Evolutionary conservation across 306 rosid genomes (phyloP).

Genomic region (Cyclanthera cordifolia): DNA sequence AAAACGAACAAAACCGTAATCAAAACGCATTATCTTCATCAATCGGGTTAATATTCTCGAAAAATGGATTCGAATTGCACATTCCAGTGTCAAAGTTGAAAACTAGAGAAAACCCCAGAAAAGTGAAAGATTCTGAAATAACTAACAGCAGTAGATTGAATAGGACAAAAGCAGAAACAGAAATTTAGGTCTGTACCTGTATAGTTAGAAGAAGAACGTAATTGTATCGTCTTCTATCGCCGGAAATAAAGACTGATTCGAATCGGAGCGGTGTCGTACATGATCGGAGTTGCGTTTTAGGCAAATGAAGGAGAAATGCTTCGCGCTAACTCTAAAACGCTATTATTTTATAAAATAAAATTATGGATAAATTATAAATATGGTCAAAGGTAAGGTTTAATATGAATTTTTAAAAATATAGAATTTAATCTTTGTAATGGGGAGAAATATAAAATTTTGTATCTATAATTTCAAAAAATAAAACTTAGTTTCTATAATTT

Average conservation of each 20-base stretch:
- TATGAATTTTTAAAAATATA: too few species aligned
- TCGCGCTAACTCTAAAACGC: too few species aligned
- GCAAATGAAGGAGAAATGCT: neutral
- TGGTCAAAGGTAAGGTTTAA: too few species aligned
- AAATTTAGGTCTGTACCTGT: neutral
- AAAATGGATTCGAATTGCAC: neutral
- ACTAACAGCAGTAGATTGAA: neutral
- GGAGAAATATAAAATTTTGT: too few species aligned
- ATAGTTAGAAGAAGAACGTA: neutral
- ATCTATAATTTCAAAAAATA: too few species aligned
- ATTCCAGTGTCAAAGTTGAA: neutral
- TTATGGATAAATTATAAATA: too few species aligned
- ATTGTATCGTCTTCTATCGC: neutral
- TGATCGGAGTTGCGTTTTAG: slow-evolving; percentile 1
- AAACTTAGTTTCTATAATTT: too few species aligned
- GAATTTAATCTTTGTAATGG: too few species aligned
- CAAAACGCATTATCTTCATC: neutral
- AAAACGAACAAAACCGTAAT: neutral
- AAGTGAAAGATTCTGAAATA: neutral
- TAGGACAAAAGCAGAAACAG: neutral
- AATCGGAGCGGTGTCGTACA: too few species aligned
- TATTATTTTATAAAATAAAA: too few species aligned
- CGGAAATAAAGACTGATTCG: neutral
- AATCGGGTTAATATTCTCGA: neutral
- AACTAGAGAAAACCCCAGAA: slow-evolving; percentile 3